phyloP scores from a whole-genome alignment of 2,329 filamentous ascomycete species.

The Sphaerostilbella broomeana region DNA sequence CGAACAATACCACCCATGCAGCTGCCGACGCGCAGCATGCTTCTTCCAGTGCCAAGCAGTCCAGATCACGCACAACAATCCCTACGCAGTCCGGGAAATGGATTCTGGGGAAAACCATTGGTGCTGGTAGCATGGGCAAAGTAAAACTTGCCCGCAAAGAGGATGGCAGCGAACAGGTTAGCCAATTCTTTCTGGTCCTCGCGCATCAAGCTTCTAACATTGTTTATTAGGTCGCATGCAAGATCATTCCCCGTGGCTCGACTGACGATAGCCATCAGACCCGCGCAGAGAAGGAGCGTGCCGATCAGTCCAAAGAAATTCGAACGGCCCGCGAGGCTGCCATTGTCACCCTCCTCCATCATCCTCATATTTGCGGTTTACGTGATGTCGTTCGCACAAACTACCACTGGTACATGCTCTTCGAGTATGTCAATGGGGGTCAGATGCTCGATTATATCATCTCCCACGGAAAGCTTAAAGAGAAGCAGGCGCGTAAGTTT shows the following conservation, averaged over 20 bases:
- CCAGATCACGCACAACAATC: constrained; percentile 70
- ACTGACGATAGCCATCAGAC: constrained; percentile 74
- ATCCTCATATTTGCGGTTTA: constrained; percentile 94
- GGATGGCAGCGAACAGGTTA: constrained; percentile 84
- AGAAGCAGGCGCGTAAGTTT: constrained; percentile 97
- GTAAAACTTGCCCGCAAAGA: constrained; percentile 91
- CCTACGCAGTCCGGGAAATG: constrained; percentile 87
- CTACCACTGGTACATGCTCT: constrained; percentile 99
- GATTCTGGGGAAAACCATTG: constrained; percentile 93
- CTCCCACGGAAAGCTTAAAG: constrained; percentile 92
- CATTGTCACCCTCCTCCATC: constrained; percentile 88
- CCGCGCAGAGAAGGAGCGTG: constrained; percentile 71
- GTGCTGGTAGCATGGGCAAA: constrained; percentile 97
- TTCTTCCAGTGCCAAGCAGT: constrained; percentile 40
- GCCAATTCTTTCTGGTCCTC: constrained; percentile 17
- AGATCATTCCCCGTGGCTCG: constrained; percentile 89
- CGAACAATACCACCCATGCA: constrained; percentile 35
- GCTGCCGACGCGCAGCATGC: constrained; percentile 30
- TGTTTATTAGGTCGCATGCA: constrained; percentile 71
- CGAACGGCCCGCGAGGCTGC: constrained; percentile 91
- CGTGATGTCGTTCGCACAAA: constrained; percentile 92
- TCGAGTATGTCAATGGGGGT: constrained; percentile 96
- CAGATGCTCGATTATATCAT: constrained; percentile 99
- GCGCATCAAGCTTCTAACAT: constrained; percentile 3
- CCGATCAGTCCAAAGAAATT: constrained; percentile 94